Evolutionary conservation across 148 eudicot genomes (phyloP).

Genomic region (Fagopyrum homotropicum): DNA sequence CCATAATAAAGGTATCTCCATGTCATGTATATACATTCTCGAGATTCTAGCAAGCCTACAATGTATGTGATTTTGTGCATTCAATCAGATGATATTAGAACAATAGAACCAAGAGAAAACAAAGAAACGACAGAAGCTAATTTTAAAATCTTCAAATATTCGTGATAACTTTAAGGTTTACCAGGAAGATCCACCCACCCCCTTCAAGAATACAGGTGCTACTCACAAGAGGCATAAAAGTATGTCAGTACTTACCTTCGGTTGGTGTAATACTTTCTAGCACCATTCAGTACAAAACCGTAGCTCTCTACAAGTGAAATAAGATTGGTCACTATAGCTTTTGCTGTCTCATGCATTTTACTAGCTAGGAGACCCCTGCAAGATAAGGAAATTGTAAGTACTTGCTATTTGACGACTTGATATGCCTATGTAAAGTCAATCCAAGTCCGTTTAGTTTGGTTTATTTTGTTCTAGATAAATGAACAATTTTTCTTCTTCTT

Average conservation of each 20-base stretch:
- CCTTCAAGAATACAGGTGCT: not conserved
- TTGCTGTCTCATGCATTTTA: conserved; percentile 83
- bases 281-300: conserved; percentile 88
- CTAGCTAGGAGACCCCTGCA: conserved; percentile 88
- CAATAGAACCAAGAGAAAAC: not conserved
- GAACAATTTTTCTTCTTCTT: not conserved
- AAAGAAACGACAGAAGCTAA: not conserved
- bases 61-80: not conserved
- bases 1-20: not conserved
- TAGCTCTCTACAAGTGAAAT: conserved; percentile 57
- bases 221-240: not conserved
- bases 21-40: not conserved
- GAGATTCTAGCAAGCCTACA: not conserved
- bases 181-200: not conserved
- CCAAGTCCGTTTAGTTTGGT: not conserved
- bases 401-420: not conserved
- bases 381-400: not conserved
- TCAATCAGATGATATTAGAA: not conserved
- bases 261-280: conserved; percentile 86
- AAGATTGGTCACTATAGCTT: conserved; percentile 83
- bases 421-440: not conserved
- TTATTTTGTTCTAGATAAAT: not conserved
- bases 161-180: not conserved
- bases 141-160: not conserved
- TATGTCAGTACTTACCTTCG: conserved; percentile 45